Conservation (phyloP, 306 rosid species). For the Dalbergia cochinchinensis region DNA sequence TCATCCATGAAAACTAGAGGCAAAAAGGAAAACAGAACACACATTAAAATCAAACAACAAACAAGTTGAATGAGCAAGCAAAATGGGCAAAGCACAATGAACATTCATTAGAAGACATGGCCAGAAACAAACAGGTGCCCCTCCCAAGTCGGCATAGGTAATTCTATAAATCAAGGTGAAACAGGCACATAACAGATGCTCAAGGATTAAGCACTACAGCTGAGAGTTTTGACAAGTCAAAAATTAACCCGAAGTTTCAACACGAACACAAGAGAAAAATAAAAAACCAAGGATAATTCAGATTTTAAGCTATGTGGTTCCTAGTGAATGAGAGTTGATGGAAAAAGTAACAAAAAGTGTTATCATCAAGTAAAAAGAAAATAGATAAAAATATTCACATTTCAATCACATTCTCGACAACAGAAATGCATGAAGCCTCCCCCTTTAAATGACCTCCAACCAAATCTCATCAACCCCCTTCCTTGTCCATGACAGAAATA, state of each 20-base stretch:
- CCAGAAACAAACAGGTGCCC: neutral
- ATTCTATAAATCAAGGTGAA: neutral
- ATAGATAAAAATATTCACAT: neutral
- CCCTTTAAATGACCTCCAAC: neutral
- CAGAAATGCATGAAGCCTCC: neutral
- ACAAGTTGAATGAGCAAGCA: neutral
- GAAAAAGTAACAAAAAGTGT: constrained; percentile 3
- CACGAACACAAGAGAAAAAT: neutral
- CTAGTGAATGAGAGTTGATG: neutral
- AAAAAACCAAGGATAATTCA: neutral
- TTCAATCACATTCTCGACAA: neutral
- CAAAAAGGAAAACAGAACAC: neutral
- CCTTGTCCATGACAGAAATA: neutral
- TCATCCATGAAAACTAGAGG: constrained; percentile 2
- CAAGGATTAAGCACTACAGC: neutral
- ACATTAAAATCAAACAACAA: neutral
- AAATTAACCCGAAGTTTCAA: neutral
- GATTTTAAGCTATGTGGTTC: neutral
- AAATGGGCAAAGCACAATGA: neutral
- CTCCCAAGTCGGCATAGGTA: constrained; percentile 6
- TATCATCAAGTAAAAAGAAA: neutral
- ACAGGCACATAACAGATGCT: neutral
- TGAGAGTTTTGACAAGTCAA: neutral
- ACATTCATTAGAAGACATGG: neutral
- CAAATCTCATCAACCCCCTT: neutral